Base-by-base conservation (phyloP, 2,329 filamentous ascomycete genomes). In the Paecilomyces dactylethromorphus region DNA sequence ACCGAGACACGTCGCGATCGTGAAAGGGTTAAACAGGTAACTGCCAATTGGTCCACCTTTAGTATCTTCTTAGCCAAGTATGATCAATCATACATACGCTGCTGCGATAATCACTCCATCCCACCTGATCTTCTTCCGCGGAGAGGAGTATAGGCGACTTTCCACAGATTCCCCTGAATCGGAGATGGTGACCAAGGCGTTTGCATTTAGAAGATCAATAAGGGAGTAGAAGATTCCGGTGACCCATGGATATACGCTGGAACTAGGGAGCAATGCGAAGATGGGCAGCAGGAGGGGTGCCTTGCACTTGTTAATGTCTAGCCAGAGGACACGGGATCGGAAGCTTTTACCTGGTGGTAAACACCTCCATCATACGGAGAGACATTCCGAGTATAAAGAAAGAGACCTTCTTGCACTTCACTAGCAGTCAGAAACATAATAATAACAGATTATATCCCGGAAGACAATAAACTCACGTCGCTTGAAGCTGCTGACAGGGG, bases 401-500 rank as follows among this genome's bases (percentile, higher is more conserved):
- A 99, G 59, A 99, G 80, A 21, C 94, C 94, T 78, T 99, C 94
- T 81, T 97, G 93, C 58, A 97, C 91, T 96, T 67, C 15, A 63
- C 7, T 18, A 52, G 39, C 56, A 21, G 35, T 56, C 31, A 35
- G 58, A 18, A 29, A 57, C 32, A 55, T 12, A 21, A 5, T 29
- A 3, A 12, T 10, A 24, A 29, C 21, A 18, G 22, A 32, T 3
- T 13, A 57, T 52, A 56, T 26, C 15, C 29, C 5, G 26, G 26
- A 29, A 29, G 26, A 29, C 26, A 7, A 3, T 7, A 29, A 50
- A 76, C 88, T 75, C 82, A 96, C 92, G 81, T 85, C 94, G 86
- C 81, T 97, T 97, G 84, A 97, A 99, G 83, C 93, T 96, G 67
- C 91, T 97, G 53, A 97, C 89, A 45, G 94, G 93, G 22, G 94